phyloP scores from a whole-genome alignment of 345 rosid species.

The Geranium rotundifolium region DNA sequence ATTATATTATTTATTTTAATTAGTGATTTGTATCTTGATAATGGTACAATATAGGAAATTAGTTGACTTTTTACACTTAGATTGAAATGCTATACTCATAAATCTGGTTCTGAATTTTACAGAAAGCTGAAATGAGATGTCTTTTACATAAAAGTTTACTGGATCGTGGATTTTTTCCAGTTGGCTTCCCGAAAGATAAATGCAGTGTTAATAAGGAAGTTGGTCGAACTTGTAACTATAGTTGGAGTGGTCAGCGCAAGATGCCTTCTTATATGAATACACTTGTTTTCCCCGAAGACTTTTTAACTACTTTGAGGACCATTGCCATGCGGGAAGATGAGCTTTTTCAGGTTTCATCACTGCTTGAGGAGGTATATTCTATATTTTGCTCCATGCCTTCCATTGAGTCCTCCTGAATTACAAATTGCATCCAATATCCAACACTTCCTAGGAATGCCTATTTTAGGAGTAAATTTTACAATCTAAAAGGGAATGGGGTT shows the following conservation, averaged over 20 bases:
- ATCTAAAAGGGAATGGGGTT: no score
- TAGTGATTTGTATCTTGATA: no score
- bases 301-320: conserved; percentile 73
- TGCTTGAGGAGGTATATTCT: conserved; percentile 72
- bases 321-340: conserved; percentile 71
- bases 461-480: no score
- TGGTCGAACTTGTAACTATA: conserved; percentile 34
- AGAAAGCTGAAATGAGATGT: conserved; percentile 78
- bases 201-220: conserved; percentile 12
- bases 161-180: conserved; percentile 52
- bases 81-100: not conserved
- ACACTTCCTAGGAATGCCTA: no score
- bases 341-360: conserved; percentile 49
- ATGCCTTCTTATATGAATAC: conserved; percentile 59
- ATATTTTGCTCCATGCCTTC: not conserved
- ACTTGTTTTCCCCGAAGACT: conserved; percentile 75
- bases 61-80: not conserved
- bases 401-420: not conserved
- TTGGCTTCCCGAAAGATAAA: conserved; percentile 22
- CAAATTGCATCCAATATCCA: no score
- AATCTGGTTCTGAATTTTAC: conserved; percentile 10
- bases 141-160: conserved; percentile 62
- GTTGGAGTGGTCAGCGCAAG: conserved; percentile 90
- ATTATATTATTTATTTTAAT: no score
- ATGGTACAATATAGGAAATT: no score